Percentiles rank a stretch among this genome's conserved stretches.
These are phyloP conservation scores for Fusarium heterosporum DNA, from an alignment of 2,329 filamentous ascomycete genomes.

Conservation along the genomic window DNA sequence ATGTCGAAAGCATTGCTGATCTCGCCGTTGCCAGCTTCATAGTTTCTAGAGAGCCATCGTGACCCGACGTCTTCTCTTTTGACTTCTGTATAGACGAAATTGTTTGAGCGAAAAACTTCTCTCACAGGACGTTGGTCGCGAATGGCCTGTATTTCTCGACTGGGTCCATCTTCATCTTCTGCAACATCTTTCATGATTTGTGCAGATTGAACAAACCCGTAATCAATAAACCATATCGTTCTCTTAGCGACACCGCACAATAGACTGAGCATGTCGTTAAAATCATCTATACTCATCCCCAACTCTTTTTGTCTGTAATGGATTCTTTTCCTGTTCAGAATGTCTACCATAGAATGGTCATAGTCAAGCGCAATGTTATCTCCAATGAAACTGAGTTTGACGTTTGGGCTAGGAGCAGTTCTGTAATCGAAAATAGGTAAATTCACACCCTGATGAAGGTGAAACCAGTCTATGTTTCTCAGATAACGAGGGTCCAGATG, in stretches of 20 bases:
- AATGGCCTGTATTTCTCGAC: not conserved
- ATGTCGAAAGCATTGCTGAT: slow-evolving; percentile 2
- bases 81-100: slow-evolving; percentile 12
- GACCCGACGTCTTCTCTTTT: slow-evolving; percentile 4
- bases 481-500: slow-evolving; percentile 12
- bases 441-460: not conserved
- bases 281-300: not conserved
- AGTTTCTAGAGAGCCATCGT: not conserved
- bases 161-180: no score
- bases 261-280: slow-evolving; percentile 11
- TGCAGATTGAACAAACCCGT: not conserved
- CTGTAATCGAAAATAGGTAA: slow-evolving; percentile 1
- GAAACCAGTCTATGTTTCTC: slow-evolving; percentile 1
- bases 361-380: slow-evolving; percentile 23
- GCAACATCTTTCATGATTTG: accelerated
- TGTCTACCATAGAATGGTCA: slow-evolving; percentile 7
- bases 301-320: not conserved
- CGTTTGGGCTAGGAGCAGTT: accelerated
- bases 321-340: accelerated
- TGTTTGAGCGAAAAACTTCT: slow-evolving; percentile 9
- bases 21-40: not conserved
- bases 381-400: slow-evolving; percentile 15
- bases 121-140: accelerated
- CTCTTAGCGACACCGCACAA: not conserved
- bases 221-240: slow-evolving; percentile 28